A percentile compares a stretch with the other conserved stretches of the same genome.
Evolutionary conservation across 1,284 basidiomycete species (phyloP).

Genomic region (Microbotryum saponariae): DNA sequence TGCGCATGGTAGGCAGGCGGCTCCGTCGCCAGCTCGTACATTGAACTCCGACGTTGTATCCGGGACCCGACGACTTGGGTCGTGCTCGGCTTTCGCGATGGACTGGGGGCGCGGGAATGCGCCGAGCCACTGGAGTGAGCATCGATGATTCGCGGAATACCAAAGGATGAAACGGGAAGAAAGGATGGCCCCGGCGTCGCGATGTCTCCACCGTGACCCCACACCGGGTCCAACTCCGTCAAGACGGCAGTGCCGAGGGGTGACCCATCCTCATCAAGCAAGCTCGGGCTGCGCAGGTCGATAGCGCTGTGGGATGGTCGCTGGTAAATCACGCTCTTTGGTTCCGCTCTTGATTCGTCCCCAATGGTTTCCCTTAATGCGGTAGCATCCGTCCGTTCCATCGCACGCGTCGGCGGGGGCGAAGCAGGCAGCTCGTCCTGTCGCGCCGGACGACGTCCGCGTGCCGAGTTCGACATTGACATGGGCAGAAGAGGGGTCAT

Average conservation of each 20-base stretch:
- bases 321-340: conserved; percentile 6
- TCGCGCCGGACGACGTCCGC: conserved; percentile 18
- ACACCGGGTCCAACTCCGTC: conserved; percentile 21
- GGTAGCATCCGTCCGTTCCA: background rate
- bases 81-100: background rate
- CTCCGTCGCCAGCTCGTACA: conserved; percentile 42
- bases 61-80: background rate
- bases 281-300: conserved; percentile 21
- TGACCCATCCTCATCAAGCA: conserved; percentile 18
- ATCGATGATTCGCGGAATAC: too few relatives aligned
- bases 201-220: conserved; percentile 7
- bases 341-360: too few relatives aligned
- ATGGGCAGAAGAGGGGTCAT: conserved; percentile 26
- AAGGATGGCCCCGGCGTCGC: conserved; percentile 21
- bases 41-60: conserved; percentile 43
- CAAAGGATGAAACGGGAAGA: conserved; percentile 1
- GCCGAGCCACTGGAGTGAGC: too few relatives aligned
- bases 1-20: conserved; percentile 44
- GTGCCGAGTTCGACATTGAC: conserved; percentile 19
- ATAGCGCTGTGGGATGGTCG: conserved; percentile 19
- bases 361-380: background rate
- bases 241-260: conserved; percentile 18
- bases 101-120: too few relatives aligned
- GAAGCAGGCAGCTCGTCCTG: conserved; percentile 9
- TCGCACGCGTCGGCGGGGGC: conserved; percentile 1